These are phyloP conservation scores for Scheffersomyces insectosa DNA, from an alignment of 1,139 yeast species.

Conservation along the genomic window DNA sequence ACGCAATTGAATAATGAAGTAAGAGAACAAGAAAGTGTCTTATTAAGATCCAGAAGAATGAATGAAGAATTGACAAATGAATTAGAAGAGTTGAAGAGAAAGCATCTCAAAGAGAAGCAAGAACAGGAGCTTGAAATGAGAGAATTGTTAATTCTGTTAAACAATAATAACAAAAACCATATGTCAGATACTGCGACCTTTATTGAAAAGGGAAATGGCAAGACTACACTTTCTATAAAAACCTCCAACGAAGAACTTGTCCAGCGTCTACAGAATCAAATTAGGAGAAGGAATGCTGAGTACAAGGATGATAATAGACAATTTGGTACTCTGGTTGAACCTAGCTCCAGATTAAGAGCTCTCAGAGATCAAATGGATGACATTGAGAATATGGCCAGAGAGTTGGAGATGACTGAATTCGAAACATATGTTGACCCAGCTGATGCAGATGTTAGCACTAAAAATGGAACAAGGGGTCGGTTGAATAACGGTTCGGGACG, in stretches of 20 bases:
- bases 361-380: constrained; percentile 85
- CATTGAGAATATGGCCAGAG: constrained; percentile 81
- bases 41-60: constrained; percentile 65
- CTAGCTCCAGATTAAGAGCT: constrained; percentile 72
- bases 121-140: constrained; percentile 87
- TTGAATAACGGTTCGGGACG: constrained; percentile 2
- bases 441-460: not conserved
- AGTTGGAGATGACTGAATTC: constrained; percentile 83
- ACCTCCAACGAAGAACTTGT: constrained; percentile 48
- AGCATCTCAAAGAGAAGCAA: constrained; percentile 75
- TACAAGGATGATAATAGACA: constrained; percentile 56
- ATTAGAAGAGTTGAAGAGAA: constrained; percentile 67
- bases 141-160: constrained; percentile 73
- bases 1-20: constrained; percentile 70
- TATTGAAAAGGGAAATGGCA: constrained; percentile 28
- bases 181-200: constrained; percentile 15
- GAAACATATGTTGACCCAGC: constrained; percentile 36
- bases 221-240: constrained; percentile 38
- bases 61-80: constrained; percentile 67
- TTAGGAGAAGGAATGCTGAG: constrained; percentile 64
- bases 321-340: constrained; percentile 65
- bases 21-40: constrained; percentile 69
- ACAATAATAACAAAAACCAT: constrained; percentile 33
- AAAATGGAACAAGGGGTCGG: not conserved
- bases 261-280: constrained; percentile 55